Base-by-base conservation (phyloP, 345 rosid genomes). In the Hibiscus tridactylites region DNA sequence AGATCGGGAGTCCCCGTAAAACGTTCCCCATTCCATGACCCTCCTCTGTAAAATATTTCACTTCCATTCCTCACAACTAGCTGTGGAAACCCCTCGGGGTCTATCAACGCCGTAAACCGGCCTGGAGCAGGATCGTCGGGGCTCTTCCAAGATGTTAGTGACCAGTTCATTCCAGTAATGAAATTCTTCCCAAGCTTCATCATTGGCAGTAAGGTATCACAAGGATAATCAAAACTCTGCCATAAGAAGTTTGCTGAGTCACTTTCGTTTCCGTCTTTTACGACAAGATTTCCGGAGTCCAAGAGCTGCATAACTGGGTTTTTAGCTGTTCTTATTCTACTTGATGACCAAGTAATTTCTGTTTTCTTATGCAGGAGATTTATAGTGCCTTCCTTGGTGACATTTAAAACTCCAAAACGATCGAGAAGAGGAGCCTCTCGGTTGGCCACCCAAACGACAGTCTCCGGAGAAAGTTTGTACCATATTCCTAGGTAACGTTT, bases 201-300 rank as follows among this genome's bases (percentile, higher is more conserved):
- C 21, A 53, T 82, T 0, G 87, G 71, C 6, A 83, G 73, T 10
- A 80, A n/a, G 19, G 79, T 78, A 56, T 88, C 82, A 3, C 80
- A 73, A 6, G 87, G 91, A 42, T 77, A 49, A 65, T 85, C 88
- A 73, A 88, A 85, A 49, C 88, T 85, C 66, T 85, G 85, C 91
- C 76, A 73, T 24, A 39, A 24, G 26, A 61, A 35, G 47, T 39
- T 19, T 5, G 7, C 53, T 12, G 33, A 17, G 53, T 2, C 17
- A 6, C n/a, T 37, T 0, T 17, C 21, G 8, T 42, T 39, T 16
- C 58, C 31, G 19, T 57, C 4, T 80, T 82, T 58, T 1, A 83
- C 63, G 10, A 86, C 81, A 9, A 88, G 74, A 62, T 88, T 86
- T 50, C 90, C 87, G 0, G 85, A 24, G 2, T 84, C 81, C 60